Base-by-base conservation (phyloP, 2,329 filamentous ascomycete species). In the Penicillium sp. region DNA sequence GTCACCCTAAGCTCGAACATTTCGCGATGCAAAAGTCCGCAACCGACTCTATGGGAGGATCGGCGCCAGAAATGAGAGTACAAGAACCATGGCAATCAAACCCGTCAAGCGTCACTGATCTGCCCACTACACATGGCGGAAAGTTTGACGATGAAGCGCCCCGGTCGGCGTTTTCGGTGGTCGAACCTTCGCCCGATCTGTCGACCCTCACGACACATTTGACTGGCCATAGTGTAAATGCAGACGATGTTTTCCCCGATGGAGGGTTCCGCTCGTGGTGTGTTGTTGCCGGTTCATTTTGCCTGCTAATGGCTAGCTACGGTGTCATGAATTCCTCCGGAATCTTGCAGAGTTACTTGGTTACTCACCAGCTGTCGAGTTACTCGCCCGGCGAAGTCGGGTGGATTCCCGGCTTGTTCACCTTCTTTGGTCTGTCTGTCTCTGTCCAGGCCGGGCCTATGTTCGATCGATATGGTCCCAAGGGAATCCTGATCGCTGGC, bases 281-380 rank as follows among this genome's bases (percentile, higher is more conserved):
- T 7, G 68, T 70, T 8, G 59, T 73, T 0, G 27, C 64, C 2
- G 70, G 70, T 1, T 67, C 68, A 1, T 73, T 72, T 46, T 60
- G 67, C 16, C 61, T 69, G 2, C 57, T 73, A 2, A 70, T 72
- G 60, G 62, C 65, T 13, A 69, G 65, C 0, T 73, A 72, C 49
- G 76, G 77, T 0, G 71, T 79, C 40, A 78, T 78, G 75, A 74
- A 76, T 40, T 72, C 72, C 0, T 70, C 78, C 3, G 77, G 77
- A 8, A 74, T 76, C 2, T 56, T 79, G 3, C 77, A 79, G 54
- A 69, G 71, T 16, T 76, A 78, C 41, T 69, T 77, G 10, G 66
- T 70, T 13, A 60, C 64, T 1, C 67, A 79, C 41, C 76, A 79
- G 50, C 67, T 79, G 1, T 59, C 66, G 0, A 50, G 55, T 12